A percentile compares a stretch with the other conserved stretches of the same genome.
phyloP scores from a whole-genome alignment of 257 asterid genomes.

The Gentiana dahurica region DNA sequence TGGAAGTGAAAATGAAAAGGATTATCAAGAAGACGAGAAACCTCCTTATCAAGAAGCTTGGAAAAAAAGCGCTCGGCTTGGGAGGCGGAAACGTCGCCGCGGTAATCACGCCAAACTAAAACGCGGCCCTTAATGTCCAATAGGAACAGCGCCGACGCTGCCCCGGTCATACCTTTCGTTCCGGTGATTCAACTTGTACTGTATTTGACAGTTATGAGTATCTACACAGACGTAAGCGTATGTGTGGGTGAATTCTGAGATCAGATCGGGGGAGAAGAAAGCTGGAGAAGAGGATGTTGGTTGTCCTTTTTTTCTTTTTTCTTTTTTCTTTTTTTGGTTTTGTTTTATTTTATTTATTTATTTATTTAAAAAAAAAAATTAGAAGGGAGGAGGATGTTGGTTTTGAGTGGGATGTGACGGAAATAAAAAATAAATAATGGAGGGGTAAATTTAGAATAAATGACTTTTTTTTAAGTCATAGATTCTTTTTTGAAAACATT shows the following conservation, averaged over 20 bases:
- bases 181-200: background rate
- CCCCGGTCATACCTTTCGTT: conserved; percentile 66
- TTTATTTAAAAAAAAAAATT: too few relatives aligned
- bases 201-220: background rate
- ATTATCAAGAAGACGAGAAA: conserved; percentile 8
- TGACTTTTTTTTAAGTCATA: too few relatives aligned
- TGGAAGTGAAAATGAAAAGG: background rate
- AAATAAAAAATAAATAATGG: too few relatives aligned
- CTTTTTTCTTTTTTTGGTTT: too few relatives aligned
- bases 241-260: background rate
- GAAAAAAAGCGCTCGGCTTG: conserved; percentile 93
- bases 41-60: conserved; percentile 89
- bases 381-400: too few relatives aligned
- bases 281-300: background rate
- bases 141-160: conserved; percentile 99
- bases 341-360: too few relatives aligned
- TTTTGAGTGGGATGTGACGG: too few relatives aligned
- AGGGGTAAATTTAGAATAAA: too few relatives aligned
- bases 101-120: conserved; percentile 98
- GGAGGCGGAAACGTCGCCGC: conserved; percentile 81
- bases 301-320: too few relatives aligned
- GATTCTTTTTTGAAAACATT: too few relatives aligned
- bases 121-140: conserved; percentile 90
- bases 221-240: background rate
- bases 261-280: conserved; percentile 5